Percentiles rank a stretch among this genome's conserved stretches.
These are phyloP conservation scores for Harringtonia lauricola DNA, from an alignment of 2,329 filamentous ascomycete genomes.

Conservation along the genomic window DNA sequence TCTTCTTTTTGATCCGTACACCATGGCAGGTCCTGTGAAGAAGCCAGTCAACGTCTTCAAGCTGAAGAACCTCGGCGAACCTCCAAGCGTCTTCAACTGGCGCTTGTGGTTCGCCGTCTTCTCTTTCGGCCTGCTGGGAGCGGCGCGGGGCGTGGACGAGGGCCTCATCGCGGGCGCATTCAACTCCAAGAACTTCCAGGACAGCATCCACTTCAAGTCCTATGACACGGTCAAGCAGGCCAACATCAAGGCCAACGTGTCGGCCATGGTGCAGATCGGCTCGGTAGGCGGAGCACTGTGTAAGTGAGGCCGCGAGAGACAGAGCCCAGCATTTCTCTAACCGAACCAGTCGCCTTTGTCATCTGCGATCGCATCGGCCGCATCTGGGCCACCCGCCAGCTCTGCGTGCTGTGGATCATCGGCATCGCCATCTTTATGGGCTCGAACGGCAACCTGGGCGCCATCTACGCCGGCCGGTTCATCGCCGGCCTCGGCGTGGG, in stretches of 20 bases:
- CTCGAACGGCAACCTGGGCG: conserved; percentile 1
- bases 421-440: conserved; percentile 27
- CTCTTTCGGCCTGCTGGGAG: conserved; percentile 68
- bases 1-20: too few relatives aligned
- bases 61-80: conserved; percentile 52
- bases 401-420: conserved; percentile 42
- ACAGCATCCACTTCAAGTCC: conserved; percentile 42
- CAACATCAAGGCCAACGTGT: conserved; percentile 66
- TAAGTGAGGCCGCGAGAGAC: too few relatives aligned
- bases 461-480: conserved; percentile 26
- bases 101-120: conserved; percentile 63
- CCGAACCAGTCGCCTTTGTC: conserved; percentile 37
- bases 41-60: conserved; percentile 54
- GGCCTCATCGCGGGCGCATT: conserved; percentile 66
- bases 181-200: conserved; percentile 53
- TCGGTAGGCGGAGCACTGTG: conserved; percentile 51
- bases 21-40: too few relatives aligned
- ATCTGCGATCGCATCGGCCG: conserved; percentile 51
- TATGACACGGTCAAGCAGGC: conserved; percentile 44
- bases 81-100: conserved; percentile 65
- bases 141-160: conserved; percentile 70
- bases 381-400: conserved; percentile 48
- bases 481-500: conserved; percentile 24
- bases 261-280: conserved; percentile 72
- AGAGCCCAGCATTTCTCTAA: too few relatives aligned